Evolutionary conservation across 106 monocot genomes (phyloP).

Genomic region (Posidonia australis): DNA sequence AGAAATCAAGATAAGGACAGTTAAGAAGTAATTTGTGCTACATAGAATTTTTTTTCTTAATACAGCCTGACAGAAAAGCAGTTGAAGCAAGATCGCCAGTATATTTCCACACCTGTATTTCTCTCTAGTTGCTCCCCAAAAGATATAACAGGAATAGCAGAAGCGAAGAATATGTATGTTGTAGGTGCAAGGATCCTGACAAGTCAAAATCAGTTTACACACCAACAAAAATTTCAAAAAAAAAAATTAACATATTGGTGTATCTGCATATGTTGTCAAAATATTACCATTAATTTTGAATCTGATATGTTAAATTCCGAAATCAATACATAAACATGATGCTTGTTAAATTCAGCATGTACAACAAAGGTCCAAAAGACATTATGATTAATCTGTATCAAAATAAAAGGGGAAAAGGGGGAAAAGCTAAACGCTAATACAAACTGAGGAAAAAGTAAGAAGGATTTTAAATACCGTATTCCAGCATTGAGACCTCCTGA

Average conservation of each 20-base stretch:
- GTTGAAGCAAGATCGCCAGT: no score
- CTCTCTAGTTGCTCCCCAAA: slow-evolving; percentile 37
- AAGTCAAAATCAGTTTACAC: slow-evolving; percentile 3
- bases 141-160: slow-evolving; percentile 40
- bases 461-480: slow-evolving; percentile 6
- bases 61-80: no score
- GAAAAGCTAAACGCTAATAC: neutral
- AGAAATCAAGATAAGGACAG: neutral
- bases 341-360: no score
- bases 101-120: slow-evolving; percentile 18
- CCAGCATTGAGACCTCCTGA: slow-evolving; percentile 22
- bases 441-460: neutral
- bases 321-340: no score
- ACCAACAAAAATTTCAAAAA: neutral
- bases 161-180: slow-evolving; percentile 36
- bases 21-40: neutral
- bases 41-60: neutral
- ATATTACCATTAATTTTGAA: no score
- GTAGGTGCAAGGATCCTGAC: slow-evolving; percentile 38
- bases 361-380: no score
- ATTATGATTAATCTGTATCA: no score
- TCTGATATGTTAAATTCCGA: no score
- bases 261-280: no score
- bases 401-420: neutral
- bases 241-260: no score